Base-by-base conservation (phyloP, 1,284 basidiomycete species). In the Phellopilus nigrolimitatus region DNA sequence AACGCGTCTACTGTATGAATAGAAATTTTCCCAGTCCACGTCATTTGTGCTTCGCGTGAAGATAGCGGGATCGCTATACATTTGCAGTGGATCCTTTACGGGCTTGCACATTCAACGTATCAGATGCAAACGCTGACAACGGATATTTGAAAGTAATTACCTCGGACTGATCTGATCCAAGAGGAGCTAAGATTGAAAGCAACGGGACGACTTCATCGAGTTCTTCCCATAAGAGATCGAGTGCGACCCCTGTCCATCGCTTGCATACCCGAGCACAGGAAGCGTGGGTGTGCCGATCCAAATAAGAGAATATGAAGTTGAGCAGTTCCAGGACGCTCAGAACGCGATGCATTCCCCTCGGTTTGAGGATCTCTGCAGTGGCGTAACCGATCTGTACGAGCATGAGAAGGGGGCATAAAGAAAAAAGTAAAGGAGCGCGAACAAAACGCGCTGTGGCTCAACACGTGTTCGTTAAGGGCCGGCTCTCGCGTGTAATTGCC, bases 311-410 rank as follows among this genome's bases (percentile, higher is more conserved):
- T 33, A 82, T 64, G 59, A 76, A 68, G 44, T 72, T 65, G 33
- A 82, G 63, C 1, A 82, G 66, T 59, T 82, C 79, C 1, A 78
- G 73, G 37, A 80, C 73, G 66, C 72, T 53, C 59, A 76, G 55
- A 60, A 75, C 47, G 44, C 64, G 48, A n/a, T n/a, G n/a, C n/a
- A n/a, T n/a, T n/a, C n/a, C n/a, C n/a, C n/a, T n/a, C n/a, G n/a
- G n/a, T n/a, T n/a, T n/a, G n/a, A n/a, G n/a, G n/a, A n/a, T n/a
- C n/a, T n/a, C n/a, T n/a, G n/a, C n/a, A n/a, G n/a, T n/a, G n/a
- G n/a, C n/a, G n/a, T n/a, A n/a, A n/a, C n/a, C n/a, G n/a, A n/a
- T n/a, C n/a, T n/a, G n/a, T n/a, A n/a, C n/a, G n/a, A n/a, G n/a
- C n/a, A n/a, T n/a, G n/a, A n/a, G n/a, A n/a, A n/a, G n/a, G n/a